Conservation (phyloP, 805 yeast species). For the Candida suzukii region DNA sequence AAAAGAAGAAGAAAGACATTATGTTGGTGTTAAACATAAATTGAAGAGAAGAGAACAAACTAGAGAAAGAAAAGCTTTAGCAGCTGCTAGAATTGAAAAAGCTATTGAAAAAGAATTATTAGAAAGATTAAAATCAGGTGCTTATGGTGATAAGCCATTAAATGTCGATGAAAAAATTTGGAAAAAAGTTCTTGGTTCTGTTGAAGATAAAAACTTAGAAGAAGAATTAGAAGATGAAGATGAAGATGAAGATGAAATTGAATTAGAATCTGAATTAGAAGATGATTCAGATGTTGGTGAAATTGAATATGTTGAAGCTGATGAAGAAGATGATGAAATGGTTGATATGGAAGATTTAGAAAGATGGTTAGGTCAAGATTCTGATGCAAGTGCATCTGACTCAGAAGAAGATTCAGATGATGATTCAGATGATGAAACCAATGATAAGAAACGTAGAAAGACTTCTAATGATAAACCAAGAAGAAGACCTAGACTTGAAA, state of each 20-base stretch:
- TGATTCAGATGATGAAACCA: slow-evolving; percentile 31
- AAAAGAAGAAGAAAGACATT: slow-evolving; percentile 89
- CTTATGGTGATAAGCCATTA: slow-evolving; percentile 95
- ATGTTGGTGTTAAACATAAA: slow-evolving; percentile 88
- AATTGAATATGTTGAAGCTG: slow-evolving; percentile 85
- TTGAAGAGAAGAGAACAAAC: slow-evolving; percentile 91
- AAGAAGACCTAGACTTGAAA: slow-evolving; percentile 66
- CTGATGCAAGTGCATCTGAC: slow-evolving; percentile 29
- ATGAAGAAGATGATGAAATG: slow-evolving; percentile 81
- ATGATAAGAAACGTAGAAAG: slow-evolving; percentile 28
- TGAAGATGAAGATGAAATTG: slow-evolving; percentile 5
- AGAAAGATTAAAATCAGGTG: slow-evolving; percentile 94
- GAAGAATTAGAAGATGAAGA: slow-evolving; percentile 25
- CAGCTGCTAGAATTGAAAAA: slow-evolving; percentile 94
- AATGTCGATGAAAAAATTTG: slow-evolving; percentile 95
- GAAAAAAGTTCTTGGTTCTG: slow-evolving; percentile 82
- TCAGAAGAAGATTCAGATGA: slow-evolving; percentile 29
- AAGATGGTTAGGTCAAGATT: slow-evolving; percentile 55
- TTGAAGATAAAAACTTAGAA: slow-evolving; percentile 45
- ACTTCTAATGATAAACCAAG: slow-evolving; percentile 28
- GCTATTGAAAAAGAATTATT: slow-evolving; percentile 93
- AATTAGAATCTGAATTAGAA: neutral
- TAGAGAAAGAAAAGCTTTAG: slow-evolving; percentile 92
- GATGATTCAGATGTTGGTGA: slow-evolving; percentile 52
- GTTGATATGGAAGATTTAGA: slow-evolving; percentile 93